Evolutionary conservation across 1,284 basidiomycete species (phyloP).

Genomic region (Singerocomus rubriflavus): DNA sequence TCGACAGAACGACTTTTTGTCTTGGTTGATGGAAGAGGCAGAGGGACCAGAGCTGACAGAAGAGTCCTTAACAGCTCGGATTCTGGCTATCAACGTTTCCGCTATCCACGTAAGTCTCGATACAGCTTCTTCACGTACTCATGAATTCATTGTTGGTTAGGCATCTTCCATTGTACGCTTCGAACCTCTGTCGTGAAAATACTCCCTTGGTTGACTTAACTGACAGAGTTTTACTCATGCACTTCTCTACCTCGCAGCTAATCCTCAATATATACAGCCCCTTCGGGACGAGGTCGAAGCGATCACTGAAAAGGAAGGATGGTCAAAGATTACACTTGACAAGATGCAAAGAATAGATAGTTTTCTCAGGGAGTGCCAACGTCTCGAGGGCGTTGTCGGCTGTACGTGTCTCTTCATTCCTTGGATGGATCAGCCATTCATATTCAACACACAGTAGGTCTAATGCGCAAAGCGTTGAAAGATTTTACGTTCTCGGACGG

Average conservation of each 20-base stretch:
- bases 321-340: slow-evolving; percentile 40
- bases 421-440: background rate
- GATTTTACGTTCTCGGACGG: slow-evolving; percentile 42
- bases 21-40: slow-evolving; percentile 44
- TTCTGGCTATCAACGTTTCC: slow-evolving; percentile 39
- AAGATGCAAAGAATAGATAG: slow-evolving; percentile 46
- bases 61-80: slow-evolving; percentile 28
- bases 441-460: slow-evolving; percentile 20
- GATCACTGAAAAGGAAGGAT: slow-evolving; percentile 24
- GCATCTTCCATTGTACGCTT: slow-evolving; percentile 17
- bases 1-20: slow-evolving; percentile 40
- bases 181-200: no score
- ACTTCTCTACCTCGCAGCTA: slow-evolving; percentile 35
- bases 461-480: slow-evolving; percentile 33
- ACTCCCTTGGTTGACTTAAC: no score
- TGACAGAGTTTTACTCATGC: slow-evolving; percentile 35
- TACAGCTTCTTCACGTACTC: background rate
- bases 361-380: slow-evolving; percentile 43
- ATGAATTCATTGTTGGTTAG: background rate
- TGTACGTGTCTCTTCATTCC: slow-evolving; percentile 20
- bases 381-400: slow-evolving; percentile 30
- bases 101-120: slow-evolving; percentile 33
- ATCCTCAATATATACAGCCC: slow-evolving; percentile 37
- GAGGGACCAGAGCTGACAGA: slow-evolving; percentile 29
- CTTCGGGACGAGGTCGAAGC: slow-evolving; percentile 45